Evolutionary conservation across 805 yeast genomes (phyloP).

Genomic region (Lachancea thermotolerans): DNA sequence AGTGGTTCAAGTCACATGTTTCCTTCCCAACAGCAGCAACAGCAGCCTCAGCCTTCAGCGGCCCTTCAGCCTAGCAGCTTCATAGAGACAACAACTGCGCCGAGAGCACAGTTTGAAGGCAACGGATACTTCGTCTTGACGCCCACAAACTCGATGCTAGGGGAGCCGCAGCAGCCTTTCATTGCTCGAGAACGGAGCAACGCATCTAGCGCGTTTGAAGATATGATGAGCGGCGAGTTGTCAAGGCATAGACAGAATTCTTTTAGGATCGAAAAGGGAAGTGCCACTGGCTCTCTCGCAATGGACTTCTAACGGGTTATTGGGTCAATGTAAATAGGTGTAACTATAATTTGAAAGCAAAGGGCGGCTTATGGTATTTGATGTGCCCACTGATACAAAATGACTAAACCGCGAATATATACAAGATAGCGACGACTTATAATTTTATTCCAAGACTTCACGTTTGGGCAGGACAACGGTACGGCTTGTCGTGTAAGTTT

Average conservation of each 20-base stretch:
- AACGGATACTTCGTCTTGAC: conserved; percentile 17
- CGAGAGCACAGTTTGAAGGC: conserved; percentile 19
- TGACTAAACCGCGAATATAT: no score
- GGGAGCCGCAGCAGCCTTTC: conserved; percentile 2
- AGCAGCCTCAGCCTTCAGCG: conserved; percentile 2
- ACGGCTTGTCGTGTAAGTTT: conserved; percentile 12
- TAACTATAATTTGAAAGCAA: not conserved
- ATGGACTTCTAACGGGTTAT: not conserved
- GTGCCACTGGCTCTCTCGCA: not conserved
- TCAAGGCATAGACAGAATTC: not conserved
- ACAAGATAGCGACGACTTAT: no score
- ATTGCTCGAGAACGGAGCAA: conserved; percentile 4
- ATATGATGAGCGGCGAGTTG: conserved; percentile 1
- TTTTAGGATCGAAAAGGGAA: not conserved
- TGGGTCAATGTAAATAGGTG: not conserved
- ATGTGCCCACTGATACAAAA: no score
- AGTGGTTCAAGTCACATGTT: conserved; percentile 20
- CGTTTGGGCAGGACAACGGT: conserved; percentile 20
- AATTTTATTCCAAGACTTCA: conserved; percentile 18
- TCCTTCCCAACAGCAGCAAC: conserved; percentile 9
- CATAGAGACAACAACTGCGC: conserved; percentile 6
- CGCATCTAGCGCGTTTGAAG: conserved; percentile 4
- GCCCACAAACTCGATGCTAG: conserved; percentile 14
- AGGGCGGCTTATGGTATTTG: not conserved
- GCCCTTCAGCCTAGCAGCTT: conserved; percentile 1